phyloP scores from a whole-genome alignment of 73 alveolate genomes.

The Uronychia setigera region DNA sequence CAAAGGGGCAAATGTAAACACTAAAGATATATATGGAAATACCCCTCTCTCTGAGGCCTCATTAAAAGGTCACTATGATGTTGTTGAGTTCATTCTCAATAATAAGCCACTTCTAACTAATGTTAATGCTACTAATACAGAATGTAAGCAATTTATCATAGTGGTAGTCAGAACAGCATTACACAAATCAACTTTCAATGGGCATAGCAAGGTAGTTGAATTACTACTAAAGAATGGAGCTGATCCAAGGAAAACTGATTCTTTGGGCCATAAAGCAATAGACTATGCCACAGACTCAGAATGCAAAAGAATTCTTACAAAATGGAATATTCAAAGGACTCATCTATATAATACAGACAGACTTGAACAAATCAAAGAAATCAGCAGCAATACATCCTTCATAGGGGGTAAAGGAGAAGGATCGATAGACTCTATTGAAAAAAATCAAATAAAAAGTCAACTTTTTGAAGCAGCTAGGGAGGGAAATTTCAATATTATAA shows the following conservation, averaged over 20 bases:
- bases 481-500: not conserved
- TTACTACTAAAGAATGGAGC: slow-evolving; percentile 22
- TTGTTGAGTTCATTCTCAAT: not conserved
- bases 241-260: slow-evolving; percentile 20
- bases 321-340: slow-evolving; percentile 22
- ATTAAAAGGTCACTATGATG: slow-evolving; percentile 13
- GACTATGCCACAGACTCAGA: not conserved
- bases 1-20: slow-evolving; percentile 15
- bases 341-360: not conserved
- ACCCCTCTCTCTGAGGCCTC: slow-evolving; percentile 38
- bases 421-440: not conserved
- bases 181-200: slow-evolving; percentile 38
- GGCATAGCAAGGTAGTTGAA: slow-evolving; percentile 6
- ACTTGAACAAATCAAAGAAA: not conserved
- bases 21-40: slow-evolving; percentile 1
- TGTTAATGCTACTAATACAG: slow-evolving; percentile 9
- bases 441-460: not conserved
- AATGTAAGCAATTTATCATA: not conserved
- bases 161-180: slow-evolving; percentile 25
- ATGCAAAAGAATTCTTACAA: slow-evolving; percentile 2
- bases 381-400: not conserved
- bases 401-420: too few species aligned
- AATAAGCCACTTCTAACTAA: not conserved
- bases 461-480: slow-evolving; percentile 15
- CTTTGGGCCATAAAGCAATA: slow-evolving; percentile 1